Conservation (phyloP, 441 rosid species). For the Adansonia madagascariensis region DNA sequence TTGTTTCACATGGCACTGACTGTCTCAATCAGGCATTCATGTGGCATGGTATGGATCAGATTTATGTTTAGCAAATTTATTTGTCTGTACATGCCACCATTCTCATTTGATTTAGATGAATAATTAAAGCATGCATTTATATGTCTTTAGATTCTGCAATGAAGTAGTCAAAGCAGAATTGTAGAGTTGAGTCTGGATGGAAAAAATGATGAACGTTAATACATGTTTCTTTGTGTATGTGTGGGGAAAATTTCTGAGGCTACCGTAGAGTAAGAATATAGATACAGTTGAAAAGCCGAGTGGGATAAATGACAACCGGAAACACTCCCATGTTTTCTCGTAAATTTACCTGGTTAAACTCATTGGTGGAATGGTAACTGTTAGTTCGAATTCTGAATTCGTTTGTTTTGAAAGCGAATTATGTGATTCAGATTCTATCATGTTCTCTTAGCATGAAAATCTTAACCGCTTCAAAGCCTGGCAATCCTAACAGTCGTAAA, state of each 20-base stretch:
- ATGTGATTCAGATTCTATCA: not conserved
- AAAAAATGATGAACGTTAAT: not conserved
- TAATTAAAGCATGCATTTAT: not conserved
- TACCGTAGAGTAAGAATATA: not conserved
- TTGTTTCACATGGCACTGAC: slow-evolving; percentile 39
- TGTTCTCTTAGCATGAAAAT: slow-evolving; percentile 8
- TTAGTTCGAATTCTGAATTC: not conserved
- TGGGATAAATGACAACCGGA: slow-evolving; percentile 5
- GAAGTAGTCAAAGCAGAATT: not conserved
- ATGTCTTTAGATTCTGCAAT: slow-evolving; percentile 10
- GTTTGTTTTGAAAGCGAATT: slow-evolving; percentile 6
- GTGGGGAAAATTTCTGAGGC: not conserved
- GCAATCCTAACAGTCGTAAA: no score
- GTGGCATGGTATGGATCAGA: slow-evolving; percentile 31
- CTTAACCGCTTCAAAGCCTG: not conserved
- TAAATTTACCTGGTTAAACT: not conserved
- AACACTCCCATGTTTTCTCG: slow-evolving; percentile 3
- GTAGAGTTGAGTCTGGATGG: not conserved
- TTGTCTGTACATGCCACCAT: not conserved
- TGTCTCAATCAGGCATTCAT: slow-evolving; percentile 34
- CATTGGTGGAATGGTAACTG: not conserved
- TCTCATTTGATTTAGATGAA: slow-evolving; percentile 4
- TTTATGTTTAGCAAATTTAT: not conserved
- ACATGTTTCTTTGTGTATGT: not conserved
- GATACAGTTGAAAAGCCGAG: not conserved